phyloP scores from a whole-genome alignment of 2,329 filamentous ascomycete species.

The Fusarium hainanense region DNA sequence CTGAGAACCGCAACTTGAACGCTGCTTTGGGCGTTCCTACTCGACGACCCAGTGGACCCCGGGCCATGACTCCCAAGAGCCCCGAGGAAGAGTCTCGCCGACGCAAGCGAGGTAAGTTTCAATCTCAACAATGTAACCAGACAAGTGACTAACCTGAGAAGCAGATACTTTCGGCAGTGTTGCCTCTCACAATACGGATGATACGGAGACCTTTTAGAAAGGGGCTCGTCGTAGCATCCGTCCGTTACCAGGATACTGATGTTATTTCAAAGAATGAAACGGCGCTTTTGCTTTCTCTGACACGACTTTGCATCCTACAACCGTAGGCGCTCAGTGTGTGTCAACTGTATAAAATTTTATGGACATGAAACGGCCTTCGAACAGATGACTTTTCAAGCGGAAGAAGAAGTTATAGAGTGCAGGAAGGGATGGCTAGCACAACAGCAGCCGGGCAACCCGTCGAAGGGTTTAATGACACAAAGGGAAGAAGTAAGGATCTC shows the following conservation, averaged over 20 bases:
- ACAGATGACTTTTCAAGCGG: slow-evolving; percentile 26
- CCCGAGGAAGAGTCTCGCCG: slow-evolving; percentile 60
- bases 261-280: slow-evolving; percentile 7
- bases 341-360: slow-evolving; percentile 25
- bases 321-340: background rate
- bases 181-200: slow-evolving; percentile 51
- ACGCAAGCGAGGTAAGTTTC: slow-evolving; percentile 66
- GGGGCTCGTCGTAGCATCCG: slow-evolving; percentile 6
- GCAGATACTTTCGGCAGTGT: slow-evolving; percentile 53
- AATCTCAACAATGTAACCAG: background rate
- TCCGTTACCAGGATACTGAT: slow-evolving; percentile 12
- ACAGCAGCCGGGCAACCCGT: slow-evolving; percentile 19
- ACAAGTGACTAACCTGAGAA: slow-evolving; percentile 31
- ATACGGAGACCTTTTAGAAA: slow-evolving; percentile 53
- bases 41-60: slow-evolving; percentile 66
- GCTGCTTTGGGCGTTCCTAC: slow-evolving; percentile 63
- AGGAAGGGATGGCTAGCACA: slow-evolving; percentile 17
- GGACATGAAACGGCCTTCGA: slow-evolving; percentile 19
- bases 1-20: slow-evolving; percentile 68
- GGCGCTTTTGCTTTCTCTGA: slow-evolving; percentile 10
- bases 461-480: slow-evolving; percentile 32
- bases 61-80: slow-evolving; percentile 70
- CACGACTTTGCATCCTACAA: slow-evolving; percentile 4
- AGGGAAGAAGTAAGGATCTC: slow-evolving; percentile 8
- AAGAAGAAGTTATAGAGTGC: slow-evolving; percentile 37